Percentiles rank a stretch among this genome's conserved stretches.
phyloP scores from a whole-genome alignment of 176 grass and related monocot genomes.

The Leersia perrieri region DNA sequence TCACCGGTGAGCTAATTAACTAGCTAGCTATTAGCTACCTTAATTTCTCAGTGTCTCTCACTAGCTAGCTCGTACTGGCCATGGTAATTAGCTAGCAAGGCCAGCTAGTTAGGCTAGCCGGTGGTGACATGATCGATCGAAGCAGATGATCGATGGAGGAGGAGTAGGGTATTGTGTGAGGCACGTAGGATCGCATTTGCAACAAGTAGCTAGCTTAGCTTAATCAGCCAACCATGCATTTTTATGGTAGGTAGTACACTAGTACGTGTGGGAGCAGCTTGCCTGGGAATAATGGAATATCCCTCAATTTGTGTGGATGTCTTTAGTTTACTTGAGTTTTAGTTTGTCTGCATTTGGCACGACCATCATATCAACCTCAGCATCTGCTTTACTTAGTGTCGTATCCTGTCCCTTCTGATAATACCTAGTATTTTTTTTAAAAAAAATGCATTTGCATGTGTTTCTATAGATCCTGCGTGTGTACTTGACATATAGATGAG shows the following conservation, averaged over 20 bases:
- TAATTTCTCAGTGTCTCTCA: too few relatives aligned
- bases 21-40: too few relatives aligned
- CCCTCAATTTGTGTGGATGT: not conserved
- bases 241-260: not conserved
- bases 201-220: not conserved
- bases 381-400: not conserved
- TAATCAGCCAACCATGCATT: not conserved
- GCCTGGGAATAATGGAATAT: slow-evolving; percentile 2
- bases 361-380: not conserved
- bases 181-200: not conserved
- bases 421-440: not conserved
- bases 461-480: not conserved
- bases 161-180: not conserved
- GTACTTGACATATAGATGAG: not conserved
- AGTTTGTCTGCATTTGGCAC: slow-evolving; percentile 29
- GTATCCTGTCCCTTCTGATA: not conserved
- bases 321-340: not conserved
- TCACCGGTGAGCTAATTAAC: slow-evolving; percentile 53
- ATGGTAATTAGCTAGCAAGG: not conserved
- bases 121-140: not conserved
- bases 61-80: too few relatives aligned
- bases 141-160: too few relatives aligned
- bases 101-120: not conserved
- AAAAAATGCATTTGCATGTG: not conserved
- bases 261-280: not conserved